A percentile compares a stretch with the other conserved stretches of the same genome.
These are phyloP conservation scores for Aspergillus homomorphus DNA, from an alignment of 495 filamentous ascomycete species.

Conservation along the genomic window DNA sequence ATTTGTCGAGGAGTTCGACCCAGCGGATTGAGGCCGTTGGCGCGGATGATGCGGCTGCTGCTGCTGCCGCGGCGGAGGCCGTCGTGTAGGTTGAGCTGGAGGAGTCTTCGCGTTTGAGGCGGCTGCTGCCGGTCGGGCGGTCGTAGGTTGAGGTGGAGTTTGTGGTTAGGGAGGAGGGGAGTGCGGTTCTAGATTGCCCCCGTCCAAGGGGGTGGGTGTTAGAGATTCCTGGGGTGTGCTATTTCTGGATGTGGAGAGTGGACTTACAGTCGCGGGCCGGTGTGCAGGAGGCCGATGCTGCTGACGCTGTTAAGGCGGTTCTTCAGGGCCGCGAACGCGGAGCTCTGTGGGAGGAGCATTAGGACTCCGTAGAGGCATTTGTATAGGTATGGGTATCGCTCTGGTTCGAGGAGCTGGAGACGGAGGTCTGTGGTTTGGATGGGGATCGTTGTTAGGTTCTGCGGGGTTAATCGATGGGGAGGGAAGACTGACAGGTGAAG, in stretches of 20 bases:
- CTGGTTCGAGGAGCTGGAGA: conserved; percentile 95
- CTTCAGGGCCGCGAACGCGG: conserved; percentile 93
- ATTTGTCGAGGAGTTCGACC: conserved; percentile 95
- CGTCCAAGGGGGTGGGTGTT: background rate
- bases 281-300: conserved; percentile 93
- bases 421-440: conserved; percentile 67
- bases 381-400: conserved; percentile 92
- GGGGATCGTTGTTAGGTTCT: background rate
- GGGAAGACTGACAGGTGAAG: conserved; percentile 72
- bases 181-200: background rate
- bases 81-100: conserved; percentile 27
- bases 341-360: conserved; percentile 97
- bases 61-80: conserved; percentile 13
- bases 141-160: conserved; percentile 24
- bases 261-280: conserved; percentile 76
- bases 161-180: conserved; percentile 16
- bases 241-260: background rate
- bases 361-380: conserved; percentile 97
- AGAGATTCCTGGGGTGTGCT: conserved; percentile 3
- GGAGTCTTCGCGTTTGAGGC: conserved; percentile 19
- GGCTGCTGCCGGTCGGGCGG: conserved; percentile 61
- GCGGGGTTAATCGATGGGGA: background rate
- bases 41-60: conserved; percentile 65
- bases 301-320: conserved; percentile 95
- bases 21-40: conserved; percentile 86